Conservation (phyloP, 345 rosid genomes). For the Rubroshorea leprosula region DNA sequence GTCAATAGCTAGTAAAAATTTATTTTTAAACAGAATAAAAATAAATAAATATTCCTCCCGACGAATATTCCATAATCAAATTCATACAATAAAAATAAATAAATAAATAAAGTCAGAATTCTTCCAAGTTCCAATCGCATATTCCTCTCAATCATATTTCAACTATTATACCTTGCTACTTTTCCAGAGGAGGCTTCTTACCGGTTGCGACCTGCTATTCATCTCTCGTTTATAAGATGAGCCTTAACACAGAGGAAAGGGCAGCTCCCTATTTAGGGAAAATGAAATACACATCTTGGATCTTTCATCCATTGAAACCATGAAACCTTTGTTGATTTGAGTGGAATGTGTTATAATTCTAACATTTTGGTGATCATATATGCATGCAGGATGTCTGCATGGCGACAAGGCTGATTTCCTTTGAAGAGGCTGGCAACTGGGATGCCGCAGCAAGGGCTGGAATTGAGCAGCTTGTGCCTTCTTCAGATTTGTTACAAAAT, state of each 20-base stretch:
- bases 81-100: too few species aligned
- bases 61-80: too few species aligned
- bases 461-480: conserved; percentile 32
- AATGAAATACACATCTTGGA: neutral
- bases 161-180: neutral
- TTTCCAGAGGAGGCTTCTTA: neutral
- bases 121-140: too few species aligned
- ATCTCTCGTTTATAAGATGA: conserved; percentile 21
- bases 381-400: conserved; percentile 88
- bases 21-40: too few species aligned
- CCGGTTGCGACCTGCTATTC: too few species aligned
- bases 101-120: too few species aligned
- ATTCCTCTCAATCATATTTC: too few species aligned
- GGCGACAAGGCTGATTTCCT: conserved; percentile 79
- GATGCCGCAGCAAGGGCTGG: conserved; percentile 70
- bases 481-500: conserved; percentile 16
- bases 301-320: conserved; percentile 43
- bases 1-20: too few species aligned
- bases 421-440: conserved; percentile 78
- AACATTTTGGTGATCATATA: conserved; percentile 2
- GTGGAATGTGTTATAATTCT: neutral
- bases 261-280: too few species aligned
- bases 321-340: neutral
- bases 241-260: too few species aligned
- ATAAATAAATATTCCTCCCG: too few species aligned